phyloP scores from a whole-genome alignment of 2,329 filamentous ascomycete genomes.

The Xylaria digitata region DNA sequence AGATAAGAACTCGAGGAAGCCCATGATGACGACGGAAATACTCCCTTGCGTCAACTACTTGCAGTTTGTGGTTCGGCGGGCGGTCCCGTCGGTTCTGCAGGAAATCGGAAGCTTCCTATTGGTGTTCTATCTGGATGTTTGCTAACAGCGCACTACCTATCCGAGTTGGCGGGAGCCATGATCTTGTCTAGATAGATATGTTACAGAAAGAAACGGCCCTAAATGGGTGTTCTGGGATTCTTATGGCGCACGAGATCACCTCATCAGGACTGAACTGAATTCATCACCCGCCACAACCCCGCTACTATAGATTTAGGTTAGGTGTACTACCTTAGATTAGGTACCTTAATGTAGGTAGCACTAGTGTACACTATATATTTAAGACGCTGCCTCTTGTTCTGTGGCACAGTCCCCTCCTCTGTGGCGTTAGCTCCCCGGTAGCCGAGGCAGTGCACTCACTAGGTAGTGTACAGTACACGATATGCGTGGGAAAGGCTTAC shows the following conservation, averaged over 20 bases:
- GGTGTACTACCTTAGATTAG: too few species aligned
- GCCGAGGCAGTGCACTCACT: too few species aligned
- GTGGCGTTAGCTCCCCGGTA: too few species aligned
- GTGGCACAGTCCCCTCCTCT: too few species aligned
- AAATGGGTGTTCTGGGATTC: conserved; percentile 9
- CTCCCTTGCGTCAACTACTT: conserved; percentile 4
- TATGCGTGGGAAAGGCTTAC: too few species aligned
- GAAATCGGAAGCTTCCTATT: background rate
- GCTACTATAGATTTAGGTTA: conserved; percentile 1
- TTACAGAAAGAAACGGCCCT: conserved; percentile 3
- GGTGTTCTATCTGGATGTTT: conserved; percentile 2
- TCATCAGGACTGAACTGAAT: background rate
- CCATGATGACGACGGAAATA: conserved; percentile 42
- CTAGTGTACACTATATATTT: background rate
- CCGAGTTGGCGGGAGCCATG: conserved; percentile 5
- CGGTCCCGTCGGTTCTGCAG: background rate
- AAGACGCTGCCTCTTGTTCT: background rate
- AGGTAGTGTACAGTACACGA: too few species aligned
- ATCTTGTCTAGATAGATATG: conserved; percentile 14
- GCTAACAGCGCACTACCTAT: conserved; percentile 2
- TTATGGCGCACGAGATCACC: conserved; percentile 18
- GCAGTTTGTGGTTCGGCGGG: conserved; percentile 4
- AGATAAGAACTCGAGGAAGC: conserved; percentile 62
- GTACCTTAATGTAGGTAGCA: too few species aligned
- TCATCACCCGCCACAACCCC: background rate